Evolutionary conservation across 2,329 filamentous ascomycete species (phyloP), one percentile per base, ranked within the genome.

Genomic region (Helminthosporium solani): DNA sequence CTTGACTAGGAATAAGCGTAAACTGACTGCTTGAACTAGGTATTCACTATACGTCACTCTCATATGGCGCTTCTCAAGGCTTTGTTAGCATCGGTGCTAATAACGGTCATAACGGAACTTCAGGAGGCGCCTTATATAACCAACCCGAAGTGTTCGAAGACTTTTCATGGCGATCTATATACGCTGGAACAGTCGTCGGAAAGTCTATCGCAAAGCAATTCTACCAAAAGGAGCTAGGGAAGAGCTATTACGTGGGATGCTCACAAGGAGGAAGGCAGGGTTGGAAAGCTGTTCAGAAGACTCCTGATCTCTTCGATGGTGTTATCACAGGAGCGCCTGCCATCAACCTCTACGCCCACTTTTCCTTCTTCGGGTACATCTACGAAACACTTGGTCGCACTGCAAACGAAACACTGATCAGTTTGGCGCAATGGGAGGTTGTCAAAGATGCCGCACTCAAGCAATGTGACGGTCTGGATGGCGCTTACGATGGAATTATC

Each of bases 381-480:
- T 66, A 67, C 47, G 63, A 61, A 45, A 49, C 42, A 2, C 43
- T 64, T 7, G 61, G 37, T 46, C 51, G 23, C 35, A 47, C 16
- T 56, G 49, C 28, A 68, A 53, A 50, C 58, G 50, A 49, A 12
- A 72, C 53, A 7, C 75, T 73, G 49, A 60, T 77, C 23, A 66
- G 68, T 1, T 15, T 52, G 31, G 49, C 57, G 12, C 49, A 72
- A 20, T 78, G 75, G 75, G 52, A 59, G 8, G 58, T 64, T 1
- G 49, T 67, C 2, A 70, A 75, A 48, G 48, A 63, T 8, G 71
- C 73, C 40, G 65, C 77, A 34, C 48, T 80, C 18, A 63, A 66
- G 6, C 76, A 80, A 54, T 81, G 78, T 55, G 78, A 80, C 51
- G 57, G 53, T 3, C 60, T 78, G 6, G 78, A 80, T 50, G 75